phyloP scores from a whole-genome alignment of 345 rosid species.

The Excoecaria agallocha region DNA sequence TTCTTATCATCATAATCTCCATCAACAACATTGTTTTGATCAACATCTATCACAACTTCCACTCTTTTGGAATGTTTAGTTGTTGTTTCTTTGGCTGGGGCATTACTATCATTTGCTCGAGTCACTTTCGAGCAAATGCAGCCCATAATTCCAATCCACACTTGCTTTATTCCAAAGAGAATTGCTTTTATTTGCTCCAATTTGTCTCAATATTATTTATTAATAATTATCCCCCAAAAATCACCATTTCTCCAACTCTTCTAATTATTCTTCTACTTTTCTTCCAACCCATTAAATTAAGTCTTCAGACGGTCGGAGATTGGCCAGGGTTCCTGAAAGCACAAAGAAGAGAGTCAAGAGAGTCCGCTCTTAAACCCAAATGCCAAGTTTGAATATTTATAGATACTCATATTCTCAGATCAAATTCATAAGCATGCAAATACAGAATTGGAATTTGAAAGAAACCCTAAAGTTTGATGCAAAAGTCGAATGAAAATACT shows the following conservation, averaged over 20 bases:
- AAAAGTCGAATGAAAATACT: not conserved
- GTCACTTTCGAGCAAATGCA: slow-evolving; percentile 80
- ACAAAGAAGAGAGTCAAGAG: not conserved
- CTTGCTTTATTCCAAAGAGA: slow-evolving; percentile 3
- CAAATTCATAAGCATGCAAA: too few relatives aligned
- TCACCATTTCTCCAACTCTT: not conserved
- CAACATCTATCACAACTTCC: slow-evolving; percentile 34
- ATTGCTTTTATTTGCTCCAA: slow-evolving; percentile 4
- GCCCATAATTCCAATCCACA: slow-evolving; percentile 56
- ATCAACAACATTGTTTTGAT: slow-evolving; percentile 37
- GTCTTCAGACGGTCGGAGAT: not conserved
- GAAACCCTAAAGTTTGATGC: not conserved
- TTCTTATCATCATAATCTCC: slow-evolving; percentile 42
- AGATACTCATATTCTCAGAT: too few relatives aligned
- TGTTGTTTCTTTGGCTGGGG: slow-evolving; percentile 30
- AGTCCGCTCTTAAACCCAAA: too few relatives aligned
- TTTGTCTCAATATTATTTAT: not conserved
- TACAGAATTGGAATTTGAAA: too few relatives aligned
- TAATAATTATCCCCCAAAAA: not conserved
- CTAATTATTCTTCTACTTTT: not conserved
- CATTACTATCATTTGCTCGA: slow-evolving; percentile 33
- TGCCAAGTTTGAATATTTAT: too few relatives aligned
- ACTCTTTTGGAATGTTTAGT: slow-evolving; percentile 35
- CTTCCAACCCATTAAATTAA: not conserved
- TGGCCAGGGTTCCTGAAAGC: not conserved